A percentile compares a stretch with the other conserved stretches of the same genome.
Conservation (phyloP, 352 stramenopile species). For the Pythium dissimile region DNA sequence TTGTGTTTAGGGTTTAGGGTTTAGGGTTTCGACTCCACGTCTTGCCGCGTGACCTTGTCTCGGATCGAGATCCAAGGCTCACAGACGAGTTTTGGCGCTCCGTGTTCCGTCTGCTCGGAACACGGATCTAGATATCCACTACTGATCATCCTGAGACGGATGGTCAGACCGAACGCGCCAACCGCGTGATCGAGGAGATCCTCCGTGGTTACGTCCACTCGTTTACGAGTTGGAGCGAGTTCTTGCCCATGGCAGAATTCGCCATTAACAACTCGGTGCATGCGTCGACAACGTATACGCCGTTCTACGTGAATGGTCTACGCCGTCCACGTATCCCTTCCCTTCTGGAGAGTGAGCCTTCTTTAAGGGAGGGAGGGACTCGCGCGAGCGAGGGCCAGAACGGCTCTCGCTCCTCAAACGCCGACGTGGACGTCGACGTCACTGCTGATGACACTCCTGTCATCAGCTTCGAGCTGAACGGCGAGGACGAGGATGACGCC, state of each 20-base stretch:
- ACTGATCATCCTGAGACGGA: slow-evolving; percentile 8
- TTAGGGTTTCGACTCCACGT: slow-evolving; percentile 16
- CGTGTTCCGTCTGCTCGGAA: slow-evolving; percentile 12
- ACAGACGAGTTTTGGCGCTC: slow-evolving; percentile 13
- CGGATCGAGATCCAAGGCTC: slow-evolving; percentile 15
- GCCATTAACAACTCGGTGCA: slow-evolving; percentile 29
- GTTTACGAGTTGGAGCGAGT: slow-evolving; percentile 9
- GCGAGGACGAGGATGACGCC: background rate
- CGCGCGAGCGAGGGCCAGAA: background rate
- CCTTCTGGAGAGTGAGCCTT: background rate
- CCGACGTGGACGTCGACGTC: background rate
- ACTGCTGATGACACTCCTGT: background rate
- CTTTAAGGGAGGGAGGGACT: slow-evolving; percentile 3
- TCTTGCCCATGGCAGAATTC: slow-evolving; percentile 24
- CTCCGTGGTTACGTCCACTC: slow-evolving; percentile 10
- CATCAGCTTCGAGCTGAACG: background rate
- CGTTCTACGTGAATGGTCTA: slow-evolving; percentile 19
- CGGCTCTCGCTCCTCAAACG: slow-evolving; percentile 1
- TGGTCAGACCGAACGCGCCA: slow-evolving; percentile 7
- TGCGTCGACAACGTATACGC: slow-evolving; percentile 19
- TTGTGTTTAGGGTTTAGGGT: too few species aligned
- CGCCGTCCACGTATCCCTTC: slow-evolving; percentile 14
- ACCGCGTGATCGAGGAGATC: slow-evolving; percentile 17
- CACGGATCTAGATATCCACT: slow-evolving; percentile 1
- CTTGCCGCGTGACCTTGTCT: slow-evolving; percentile 15